Conservation (phyloP, 805 yeast species). For the Cyberlindnera mrakii region DNA sequence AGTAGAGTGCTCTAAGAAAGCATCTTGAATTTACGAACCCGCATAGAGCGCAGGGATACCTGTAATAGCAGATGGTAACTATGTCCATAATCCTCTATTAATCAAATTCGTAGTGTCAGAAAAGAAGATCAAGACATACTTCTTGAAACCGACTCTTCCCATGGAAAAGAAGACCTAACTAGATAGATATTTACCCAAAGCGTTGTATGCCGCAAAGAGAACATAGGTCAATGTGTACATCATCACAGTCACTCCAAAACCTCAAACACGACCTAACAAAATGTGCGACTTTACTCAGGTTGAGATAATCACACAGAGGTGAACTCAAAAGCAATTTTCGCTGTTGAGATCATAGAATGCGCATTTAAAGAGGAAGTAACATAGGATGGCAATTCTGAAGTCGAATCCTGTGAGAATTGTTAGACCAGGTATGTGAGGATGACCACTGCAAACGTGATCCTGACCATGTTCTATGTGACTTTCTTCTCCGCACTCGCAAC, state of each 20-base stretch:
- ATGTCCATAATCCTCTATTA: conserved; percentile 32
- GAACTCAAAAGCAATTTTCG: conserved; percentile 32
- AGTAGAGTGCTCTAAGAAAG: conserved; percentile 26
- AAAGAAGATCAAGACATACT: conserved; percentile 30
- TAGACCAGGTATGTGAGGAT: conserved; percentile 26
- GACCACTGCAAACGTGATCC: conserved; percentile 20
- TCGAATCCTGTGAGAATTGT: conserved; percentile 24
- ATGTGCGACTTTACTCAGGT: conserved; percentile 33
- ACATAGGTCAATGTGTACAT: conserved; percentile 29
- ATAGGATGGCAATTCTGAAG: conserved; percentile 20
- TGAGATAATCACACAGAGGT: conserved; percentile 32
- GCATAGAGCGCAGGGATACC: conserved; percentile 25
- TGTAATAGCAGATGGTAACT: conserved; percentile 29
- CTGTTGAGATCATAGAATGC: conserved; percentile 33
- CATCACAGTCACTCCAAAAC: conserved; percentile 28
- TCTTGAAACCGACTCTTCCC: conserved; percentile 33
- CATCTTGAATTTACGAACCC: conserved; percentile 25
- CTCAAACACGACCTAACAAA: conserved; percentile 33
- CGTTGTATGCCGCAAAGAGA: conserved; percentile 28
- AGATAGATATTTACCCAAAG: conserved; percentile 26
- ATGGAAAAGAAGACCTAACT: conserved; percentile 32
- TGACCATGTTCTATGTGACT: conserved; percentile 20
- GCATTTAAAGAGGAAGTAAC: conserved; percentile 33
- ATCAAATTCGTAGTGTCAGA: conserved; percentile 34
- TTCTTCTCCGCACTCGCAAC: background rate